A percentile compares a stretch with the other conserved stretches of the same genome.
These are phyloP conservation scores for Citrus australasica DNA, from an alignment of 345 rosid species.

Conservation along the genomic window DNA sequence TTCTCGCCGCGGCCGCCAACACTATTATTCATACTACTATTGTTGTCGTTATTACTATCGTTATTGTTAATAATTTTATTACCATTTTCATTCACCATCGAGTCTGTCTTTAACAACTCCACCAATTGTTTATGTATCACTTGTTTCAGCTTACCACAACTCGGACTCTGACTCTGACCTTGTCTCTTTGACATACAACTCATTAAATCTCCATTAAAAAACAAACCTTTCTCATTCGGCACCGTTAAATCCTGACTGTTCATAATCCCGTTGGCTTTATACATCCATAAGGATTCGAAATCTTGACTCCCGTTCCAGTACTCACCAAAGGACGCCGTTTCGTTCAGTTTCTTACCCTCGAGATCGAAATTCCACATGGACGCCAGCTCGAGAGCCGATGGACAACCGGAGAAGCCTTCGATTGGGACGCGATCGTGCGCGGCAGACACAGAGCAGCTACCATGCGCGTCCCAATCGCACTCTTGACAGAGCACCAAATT, in stretches of 20 bases:
- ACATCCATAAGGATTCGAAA: slow-evolving; percentile 43
- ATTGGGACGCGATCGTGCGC: slow-evolving; percentile 54
- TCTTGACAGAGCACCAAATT: slow-evolving; percentile 59
- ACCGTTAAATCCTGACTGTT: slow-evolving; percentile 53
- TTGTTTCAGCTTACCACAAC: slow-evolving; percentile 53
- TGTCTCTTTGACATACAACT: slow-evolving; percentile 25
- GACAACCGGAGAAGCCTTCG: slow-evolving; percentile 73
- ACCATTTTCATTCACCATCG: slow-evolving; percentile 13
- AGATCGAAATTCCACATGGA: slow-evolving; percentile 58
- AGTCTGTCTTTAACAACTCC: slow-evolving; percentile 48
- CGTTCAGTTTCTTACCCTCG: slow-evolving; percentile 23
- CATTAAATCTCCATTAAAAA: slow-evolving; percentile 8
- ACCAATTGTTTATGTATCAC: slow-evolving; percentile 59
- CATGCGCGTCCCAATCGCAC: slow-evolving; percentile 73
- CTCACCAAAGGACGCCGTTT: not conserved
- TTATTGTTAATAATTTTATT: not conserved
- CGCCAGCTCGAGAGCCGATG: slow-evolving; percentile 58
- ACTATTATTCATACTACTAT: not conserved
- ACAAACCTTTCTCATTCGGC: slow-evolving; percentile 34
- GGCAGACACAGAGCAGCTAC: slow-evolving; percentile 60
- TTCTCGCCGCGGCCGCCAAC: slow-evolving; percentile 29
- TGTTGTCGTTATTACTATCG: not conserved
- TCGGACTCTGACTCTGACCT: slow-evolving; percentile 26
- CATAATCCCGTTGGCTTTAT: slow-evolving; percentile 24
- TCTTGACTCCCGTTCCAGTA: slow-evolving; percentile 10